These are phyloP conservation scores for Elsinoe necatrix DNA, from an alignment of 2,329 filamentous ascomycete genomes.

Conservation along the genomic window DNA sequence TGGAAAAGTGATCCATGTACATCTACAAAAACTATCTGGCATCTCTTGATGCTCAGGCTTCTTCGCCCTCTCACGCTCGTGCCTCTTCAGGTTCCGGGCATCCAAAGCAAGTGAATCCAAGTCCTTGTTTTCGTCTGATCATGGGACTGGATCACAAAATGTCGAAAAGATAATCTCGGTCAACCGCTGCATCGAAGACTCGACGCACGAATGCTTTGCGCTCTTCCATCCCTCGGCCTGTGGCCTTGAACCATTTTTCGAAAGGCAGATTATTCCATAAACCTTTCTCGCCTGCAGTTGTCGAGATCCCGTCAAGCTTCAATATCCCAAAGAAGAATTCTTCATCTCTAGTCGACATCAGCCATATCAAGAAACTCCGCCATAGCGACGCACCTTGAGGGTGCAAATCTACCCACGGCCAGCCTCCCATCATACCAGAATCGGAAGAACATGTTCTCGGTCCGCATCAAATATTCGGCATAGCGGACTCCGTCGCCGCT, in stretches of 20 bases:
- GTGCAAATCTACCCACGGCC: not conserved
- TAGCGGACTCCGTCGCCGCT: too few species aligned
- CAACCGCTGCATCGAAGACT: not conserved
- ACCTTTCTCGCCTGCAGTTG: too few species aligned
- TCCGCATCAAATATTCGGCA: not conserved
- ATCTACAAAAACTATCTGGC: too few species aligned
- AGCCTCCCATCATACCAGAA: conserved; percentile 7
- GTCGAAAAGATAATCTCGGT: not conserved
- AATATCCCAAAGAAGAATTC: not conserved
- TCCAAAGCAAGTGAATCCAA: too few species aligned
- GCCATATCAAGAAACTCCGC: not conserved
- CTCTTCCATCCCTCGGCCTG: not conserved
- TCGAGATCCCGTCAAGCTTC: not conserved
- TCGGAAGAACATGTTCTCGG: not conserved
- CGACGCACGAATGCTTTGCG: not conserved
- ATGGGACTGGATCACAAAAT: too few species aligned
- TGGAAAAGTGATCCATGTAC: too few species aligned
- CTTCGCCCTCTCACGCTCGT: too few species aligned
- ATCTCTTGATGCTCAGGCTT: too few species aligned
- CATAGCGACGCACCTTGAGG: not conserved
- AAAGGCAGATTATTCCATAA: not conserved
- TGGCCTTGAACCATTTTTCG: not conserved
- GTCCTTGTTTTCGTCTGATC: too few species aligned
- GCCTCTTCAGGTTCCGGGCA: too few species aligned
- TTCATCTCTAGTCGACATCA: not conserved